Base-by-base conservation (phyloP, 371 early-diverging fungal genomes). In the Mycotypha africana region DNA sequence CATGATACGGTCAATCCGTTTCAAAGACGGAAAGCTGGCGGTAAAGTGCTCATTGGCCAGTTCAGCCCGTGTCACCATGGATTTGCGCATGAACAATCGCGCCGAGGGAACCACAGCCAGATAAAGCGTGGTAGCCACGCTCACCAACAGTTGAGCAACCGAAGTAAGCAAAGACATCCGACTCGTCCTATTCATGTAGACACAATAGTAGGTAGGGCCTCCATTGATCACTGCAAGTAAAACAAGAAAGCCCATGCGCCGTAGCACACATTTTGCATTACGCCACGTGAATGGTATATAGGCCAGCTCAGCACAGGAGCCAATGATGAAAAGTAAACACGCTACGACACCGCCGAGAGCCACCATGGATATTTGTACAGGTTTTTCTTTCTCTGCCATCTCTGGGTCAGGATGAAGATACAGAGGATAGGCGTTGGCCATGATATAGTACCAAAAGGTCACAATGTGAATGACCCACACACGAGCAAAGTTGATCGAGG, bases 401-500 rank as follows among this genome's bases (percentile, higher is more conserved):
- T 51, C 38, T 16, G 51, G 49, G 23, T 65, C 57, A 10, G 12
- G 23, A 30, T 44, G 37, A 10, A 60, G 39, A 53, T 87, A 86
- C 19, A 90, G 34, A 39, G 79, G 79, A 22, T 72, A 72, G 8
- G 82, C 79, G 37, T 84, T 83, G 51, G 79, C 84, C 44, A 80
- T 72, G 28, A 84, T 85, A 51, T 82, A 88, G 65, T 86, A 89
- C 74, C 83, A 89, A 63, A 88, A 92, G 8, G 82, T 58, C 3
- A 81, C 78, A 25, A 91, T 59, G 49, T 91, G 91, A 49, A 91
- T 79, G 42, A 86, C 83, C 92, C 91, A 92, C 17, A 91, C 75
- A 14, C 91, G 84, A 4, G 83, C 76, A 48, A 92, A 93, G 61
- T 92, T 93, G 53, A 86, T 76, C 31, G 86, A 70, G 28, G 89